Percentiles rank a stretch among this genome's conserved stretches.
Conservation (phyloP, 2,329 filamentous ascomycete genomes). For the Lecanicillium sp. region DNA sequence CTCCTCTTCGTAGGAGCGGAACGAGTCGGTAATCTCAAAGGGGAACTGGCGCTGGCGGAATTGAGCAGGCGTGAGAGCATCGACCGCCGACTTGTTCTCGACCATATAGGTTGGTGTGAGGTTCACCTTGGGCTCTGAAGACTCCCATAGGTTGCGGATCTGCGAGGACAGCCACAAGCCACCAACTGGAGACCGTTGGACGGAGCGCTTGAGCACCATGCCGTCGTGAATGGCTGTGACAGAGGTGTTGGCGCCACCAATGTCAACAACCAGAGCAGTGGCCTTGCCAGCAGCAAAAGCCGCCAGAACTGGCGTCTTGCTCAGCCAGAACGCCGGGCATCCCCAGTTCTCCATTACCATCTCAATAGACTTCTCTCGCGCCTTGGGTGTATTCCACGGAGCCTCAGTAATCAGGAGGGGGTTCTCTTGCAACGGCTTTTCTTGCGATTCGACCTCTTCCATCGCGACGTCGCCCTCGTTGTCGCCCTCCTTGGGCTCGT, state of each 20-base stretch:
- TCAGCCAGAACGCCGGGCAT: slow-evolving; percentile 88
- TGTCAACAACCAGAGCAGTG: slow-evolving; percentile 84
- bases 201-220: slow-evolving; percentile 83
- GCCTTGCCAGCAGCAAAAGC: slow-evolving; percentile 91
- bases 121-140: slow-evolving; percentile 59
- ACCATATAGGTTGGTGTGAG: slow-evolving; percentile 82
- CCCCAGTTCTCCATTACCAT: slow-evolving; percentile 97
- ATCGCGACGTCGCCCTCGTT: slow-evolving; percentile 53
- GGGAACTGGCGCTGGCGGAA: slow-evolving; percentile 65
- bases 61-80: slow-evolving; percentile 73
- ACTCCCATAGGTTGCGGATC: slow-evolving; percentile 70
- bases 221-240: slow-evolving; percentile 91
- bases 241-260: slow-evolving; percentile 80
- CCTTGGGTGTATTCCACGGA: slow-evolving; percentile 82
- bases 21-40: slow-evolving; percentile 56
- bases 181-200: slow-evolving; percentile 76
- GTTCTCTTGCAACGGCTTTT: slow-evolving; percentile 80
- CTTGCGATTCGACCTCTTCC: slow-evolving; percentile 44
- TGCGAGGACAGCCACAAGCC: slow-evolving; percentile 88
- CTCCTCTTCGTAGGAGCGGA: slow-evolving; percentile 80
- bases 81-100: slow-evolving; percentile 78
- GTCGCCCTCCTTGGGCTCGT: slow-evolving; percentile 51
- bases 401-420: slow-evolving; percentile 91
- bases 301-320: slow-evolving; percentile 78
- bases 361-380: slow-evolving; percentile 89